Evolutionary conservation across 768 basidiomycete species (phyloP), one percentile per base, ranked within the genome.

Genomic region (Lactarius sanguifluus): DNA sequence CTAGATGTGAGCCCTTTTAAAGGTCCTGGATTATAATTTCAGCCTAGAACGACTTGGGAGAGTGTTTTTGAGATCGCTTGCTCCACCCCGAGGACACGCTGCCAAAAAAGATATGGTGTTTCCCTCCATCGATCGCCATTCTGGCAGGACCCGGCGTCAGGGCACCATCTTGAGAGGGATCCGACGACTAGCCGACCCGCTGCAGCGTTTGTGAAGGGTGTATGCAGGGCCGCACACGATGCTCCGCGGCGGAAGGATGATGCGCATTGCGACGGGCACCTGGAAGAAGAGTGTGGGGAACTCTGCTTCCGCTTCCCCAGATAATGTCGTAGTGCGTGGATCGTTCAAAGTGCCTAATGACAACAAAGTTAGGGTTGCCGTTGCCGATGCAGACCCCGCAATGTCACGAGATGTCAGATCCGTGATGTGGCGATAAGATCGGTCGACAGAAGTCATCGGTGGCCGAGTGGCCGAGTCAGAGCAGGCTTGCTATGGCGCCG

Each of bases 381-480:
- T 32, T 23, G 57, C 59, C 52, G 23, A 43, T 59, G 57, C 47
- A 28, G 40, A 32, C 32, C 45, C 10, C 40, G 59, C 30, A 30
- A 20, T 7, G 67, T 58, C 67, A 67, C 59, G 64, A 64, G 67
- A 57, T 55, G 60, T 54, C 55, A 45, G 69, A 65, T 70, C 61
- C 43, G 25, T 52, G 69, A 70, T 70, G 43, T 56, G 36, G 36
- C 36, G 69, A 70, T 70, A 70, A 70, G 69, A 70, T 70, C 58
- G 36, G 57, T 54, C 23, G 30, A 54, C 50, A 61, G 38, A 23
- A 34, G 38, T n/a, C 30, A 20, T 58, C 28, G 7, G n/a, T 61
- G 23, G 25, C 20, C 41, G 64, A 52, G 23, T 18, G 23, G 52
- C 18, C 40, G 16, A 56, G 61, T 36, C 43, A 41, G 36, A 57